These are phyloP conservation scores for Trichoderma pleuroti DNA, from an alignment of 2,329 filamentous ascomycete genomes.

Conservation along the genomic window DNA sequence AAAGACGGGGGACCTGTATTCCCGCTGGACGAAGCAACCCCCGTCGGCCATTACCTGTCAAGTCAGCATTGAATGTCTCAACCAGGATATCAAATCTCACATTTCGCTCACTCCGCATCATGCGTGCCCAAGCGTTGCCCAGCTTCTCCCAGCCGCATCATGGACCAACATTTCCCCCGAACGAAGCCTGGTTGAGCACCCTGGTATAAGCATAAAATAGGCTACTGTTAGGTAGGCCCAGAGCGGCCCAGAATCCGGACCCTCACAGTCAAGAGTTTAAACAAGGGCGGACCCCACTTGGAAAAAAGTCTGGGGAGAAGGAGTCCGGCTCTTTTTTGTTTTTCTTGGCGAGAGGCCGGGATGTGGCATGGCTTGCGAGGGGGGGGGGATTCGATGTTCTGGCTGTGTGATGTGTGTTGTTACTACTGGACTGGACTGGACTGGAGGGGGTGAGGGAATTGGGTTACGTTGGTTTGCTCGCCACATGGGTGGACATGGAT, in stretches of 20 bases:
- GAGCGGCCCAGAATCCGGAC: not conserved
- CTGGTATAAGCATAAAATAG: constrained; percentile 14
- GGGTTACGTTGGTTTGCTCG: not conserved
- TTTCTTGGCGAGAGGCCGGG: not conserved
- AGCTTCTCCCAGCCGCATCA: not conserved
- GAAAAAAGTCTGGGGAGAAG: not conserved
- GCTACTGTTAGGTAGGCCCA: not conserved
- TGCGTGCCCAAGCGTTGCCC: not conserved
- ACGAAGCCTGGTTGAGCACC: not conserved
- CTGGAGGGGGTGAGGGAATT: not conserved
- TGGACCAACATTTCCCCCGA: too few relatives aligned
- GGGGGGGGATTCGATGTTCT: not conserved
- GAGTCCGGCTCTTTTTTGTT: not conserved
- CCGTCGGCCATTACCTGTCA: not conserved
- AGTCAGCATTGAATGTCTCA: not conserved
- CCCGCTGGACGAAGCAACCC: not conserved
- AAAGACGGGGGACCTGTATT: not conserved
- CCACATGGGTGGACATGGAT: not conserved
- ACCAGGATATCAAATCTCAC: not conserved
- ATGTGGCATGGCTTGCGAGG: not conserved
- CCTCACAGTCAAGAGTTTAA: not conserved
- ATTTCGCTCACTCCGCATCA: not conserved
- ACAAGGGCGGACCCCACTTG: not conserved
- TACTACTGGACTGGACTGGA: not conserved
- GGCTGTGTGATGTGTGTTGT: not conserved